Base-by-base conservation (phyloP, 176 grass and related monocot species). In the Echinochloa phyllopogon region DNA sequence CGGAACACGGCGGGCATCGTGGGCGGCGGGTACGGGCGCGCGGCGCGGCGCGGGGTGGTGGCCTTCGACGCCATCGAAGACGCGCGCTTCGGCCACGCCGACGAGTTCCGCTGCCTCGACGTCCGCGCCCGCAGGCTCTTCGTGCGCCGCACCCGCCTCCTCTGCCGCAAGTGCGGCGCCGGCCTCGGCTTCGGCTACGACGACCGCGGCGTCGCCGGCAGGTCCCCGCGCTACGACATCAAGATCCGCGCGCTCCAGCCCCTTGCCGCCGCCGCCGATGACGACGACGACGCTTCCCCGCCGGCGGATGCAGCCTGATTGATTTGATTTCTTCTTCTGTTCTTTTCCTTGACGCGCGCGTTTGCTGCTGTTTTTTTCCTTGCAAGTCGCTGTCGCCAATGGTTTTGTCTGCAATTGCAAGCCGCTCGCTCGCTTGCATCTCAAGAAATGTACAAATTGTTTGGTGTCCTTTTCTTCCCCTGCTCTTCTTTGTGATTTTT, bases 41-140 rank as follows among this genome's bases (percentile, higher is more conserved):
- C 53, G 21, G 78, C 52, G 27, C 71, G 66, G 62, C 86, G 85
- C 4, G 87, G 85, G 10, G 58, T 94, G 42, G 86, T 94, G 23
- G 41, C 82, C 14, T 94, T 94, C 84, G 76, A 68, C 50, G 77
- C 87, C 57, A 81, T 94, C 62, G 86, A 94, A 71, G 89, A 91
- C 71, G 85, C 89, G 75, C 79, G 92, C 16, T 91, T 94, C 81
- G 80, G 84, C 0, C 92, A 85, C 75, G 83, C 83, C 4, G 86
- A 91, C 57, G 92, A 91, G 84, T 75, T 94, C 75, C 88, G 76
- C 0, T 91, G 80, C 86, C 69, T 84, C 17, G 89, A 91, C 84
- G 43, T 87, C 0, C 87, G 80, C 15, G 78, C 87, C 16, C 82
- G 76, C 36, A 42, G 87, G 24, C 65, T 92, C 75, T 89, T 92